Evolutionary conservation across 331 rosid genomes (phyloP), one percentile per base, ranked within the genome.

Genomic region (Cydonia oblonga): DNA sequence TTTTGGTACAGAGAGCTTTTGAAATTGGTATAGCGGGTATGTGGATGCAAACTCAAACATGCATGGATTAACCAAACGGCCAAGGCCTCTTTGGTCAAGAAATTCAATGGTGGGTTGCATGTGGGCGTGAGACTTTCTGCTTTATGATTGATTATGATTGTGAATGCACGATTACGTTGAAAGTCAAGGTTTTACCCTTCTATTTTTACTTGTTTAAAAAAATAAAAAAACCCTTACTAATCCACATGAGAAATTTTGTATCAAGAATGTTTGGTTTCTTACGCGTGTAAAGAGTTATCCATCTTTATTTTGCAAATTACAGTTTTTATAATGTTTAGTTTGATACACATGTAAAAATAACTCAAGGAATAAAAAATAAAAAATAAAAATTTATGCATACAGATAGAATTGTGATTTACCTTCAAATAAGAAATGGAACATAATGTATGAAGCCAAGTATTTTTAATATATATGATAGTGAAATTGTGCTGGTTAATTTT

Each of bases 81-180:
- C 68, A 66, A 15, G 52, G 64, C 15, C 74, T 70, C 73, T 70
- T 73, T 60, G 6, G 68, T 83, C 76, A 73, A 71, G 67, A 85
- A 74, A 65, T 57, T 81, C 82, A 56, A 35, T 46, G 75, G 72
- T 83, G 76, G 78, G 53, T 60, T 71, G 85, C 93, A 90, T 85
- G 90, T 89, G 87, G 58, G 71, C 9, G 81, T 68, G 70, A 38
- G 74, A 76, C 85, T 62, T 77, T 85, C 70, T 68, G 68, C 66
- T 64, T 67, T 63, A 70, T 79, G 74, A 76, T 69, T 73, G 75
- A 33, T 68, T 53, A 74, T 85, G 69, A 80, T 83, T 84, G 85
- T 71, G 40, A 53, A 9, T 56, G 61, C 46, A 73, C 44, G 59
- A 60, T 42, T 16, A 28, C 33, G 52, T 75, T 46, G 68, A 73